Conservation (phyloP, 176 grass and related monocot species). For the Cenchrus fungigraminus region DNA sequence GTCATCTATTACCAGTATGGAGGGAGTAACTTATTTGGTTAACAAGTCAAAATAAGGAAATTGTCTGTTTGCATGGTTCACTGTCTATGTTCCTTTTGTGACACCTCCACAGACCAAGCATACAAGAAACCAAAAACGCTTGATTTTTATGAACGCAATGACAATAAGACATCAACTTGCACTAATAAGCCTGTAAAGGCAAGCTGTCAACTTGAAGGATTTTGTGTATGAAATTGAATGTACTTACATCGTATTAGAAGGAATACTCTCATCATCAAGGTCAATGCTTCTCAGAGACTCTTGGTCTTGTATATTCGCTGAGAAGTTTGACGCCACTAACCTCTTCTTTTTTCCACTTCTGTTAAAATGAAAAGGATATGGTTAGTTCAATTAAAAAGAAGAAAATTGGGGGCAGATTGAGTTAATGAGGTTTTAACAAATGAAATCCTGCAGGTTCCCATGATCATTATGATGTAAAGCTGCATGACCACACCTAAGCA, state of each 20-base stretch:
- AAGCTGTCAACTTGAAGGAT: neutral
- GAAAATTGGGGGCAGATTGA: neutral
- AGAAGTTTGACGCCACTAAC: conserved; percentile 31
- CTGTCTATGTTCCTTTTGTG: neutral
- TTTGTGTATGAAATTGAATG: conserved; percentile 2
- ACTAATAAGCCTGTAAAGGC: neutral
- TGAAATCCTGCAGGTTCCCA: conserved; percentile 9
- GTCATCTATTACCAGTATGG: too few species aligned
- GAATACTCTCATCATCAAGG: conserved; percentile 1
- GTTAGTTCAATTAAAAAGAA: neutral
- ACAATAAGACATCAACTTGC: neutral
- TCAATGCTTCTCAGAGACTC: conserved; percentile 17
- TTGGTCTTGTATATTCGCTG: conserved; percentile 29
- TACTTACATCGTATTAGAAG: conserved; percentile 49
- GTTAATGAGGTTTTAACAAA: neutral
- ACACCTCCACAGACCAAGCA: neutral
- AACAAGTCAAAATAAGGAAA: neutral
- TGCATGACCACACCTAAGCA: conserved; percentile 60
- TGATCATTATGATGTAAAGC: conserved; percentile 25
- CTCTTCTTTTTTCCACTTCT: conserved; percentile 53
- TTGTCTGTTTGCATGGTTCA: neutral
- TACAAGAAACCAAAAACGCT: conserved; percentile 1
- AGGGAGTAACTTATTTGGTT: neutral
- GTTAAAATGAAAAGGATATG: conserved; percentile 15
- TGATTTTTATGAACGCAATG: conserved; percentile 1